Percentiles rank a stretch among this genome's conserved stretches.
These are phyloP conservation scores for Cytospora piceae DNA, from an alignment of 2,329 filamentous ascomycete species.

Conservation along the genomic window DNA sequence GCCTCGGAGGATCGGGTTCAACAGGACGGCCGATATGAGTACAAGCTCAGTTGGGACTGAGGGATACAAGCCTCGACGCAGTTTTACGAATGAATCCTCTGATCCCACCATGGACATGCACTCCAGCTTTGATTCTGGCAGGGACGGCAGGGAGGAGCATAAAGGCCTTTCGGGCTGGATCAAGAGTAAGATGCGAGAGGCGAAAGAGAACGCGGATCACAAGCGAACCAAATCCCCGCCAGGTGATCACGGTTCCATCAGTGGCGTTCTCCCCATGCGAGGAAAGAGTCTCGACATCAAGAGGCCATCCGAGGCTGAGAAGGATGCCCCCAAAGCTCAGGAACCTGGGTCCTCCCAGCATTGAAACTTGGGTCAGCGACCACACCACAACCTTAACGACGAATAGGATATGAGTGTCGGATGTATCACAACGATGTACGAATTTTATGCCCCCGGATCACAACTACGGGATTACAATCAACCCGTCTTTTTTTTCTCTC, in stretches of 20 bases:
- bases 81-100: conserved; percentile 55
- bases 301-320: conserved; percentile 44
- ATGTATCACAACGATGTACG: conserved; percentile 26
- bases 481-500: conserved; percentile 17
- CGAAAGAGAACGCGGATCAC: conserved; percentile 59
- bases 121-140: conserved; percentile 41
- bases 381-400: conserved; percentile 2
- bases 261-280: conserved; percentile 42
- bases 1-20: conserved; percentile 56
- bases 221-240: conserved; percentile 62
- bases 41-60: conserved; percentile 70
- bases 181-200: conserved; percentile 62
- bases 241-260: conserved; percentile 39
- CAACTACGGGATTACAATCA: conserved; percentile 21
- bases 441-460: conserved; percentile 19
- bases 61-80: conserved; percentile 52
- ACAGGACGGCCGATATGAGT: conserved; percentile 66
- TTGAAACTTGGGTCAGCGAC: not conserved
- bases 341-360: conserved; percentile 24
- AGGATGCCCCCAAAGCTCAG: conserved; percentile 21
- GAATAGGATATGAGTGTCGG: conserved; percentile 19
- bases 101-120: conserved; percentile 51
- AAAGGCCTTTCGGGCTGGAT: conserved; percentile 62
- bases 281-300: conserved; percentile 55
- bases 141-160: conserved; percentile 47